Base-by-base conservation (phyloP, 805 yeast species). In the Candida vartiovaarae region DNA sequence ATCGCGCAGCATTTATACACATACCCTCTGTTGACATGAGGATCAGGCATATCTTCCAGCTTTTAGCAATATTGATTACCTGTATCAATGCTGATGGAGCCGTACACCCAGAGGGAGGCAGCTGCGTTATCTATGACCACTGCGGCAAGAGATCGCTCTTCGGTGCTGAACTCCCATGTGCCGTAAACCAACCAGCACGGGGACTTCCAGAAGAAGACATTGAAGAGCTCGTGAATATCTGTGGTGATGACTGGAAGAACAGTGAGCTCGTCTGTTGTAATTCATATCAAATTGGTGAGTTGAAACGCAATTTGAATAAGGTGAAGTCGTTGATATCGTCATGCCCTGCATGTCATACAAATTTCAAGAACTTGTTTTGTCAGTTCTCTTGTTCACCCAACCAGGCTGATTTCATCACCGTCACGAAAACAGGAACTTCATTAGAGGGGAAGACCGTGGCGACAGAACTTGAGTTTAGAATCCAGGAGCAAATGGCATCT, bases 271-370 rank as follows among this genome's bases (percentile, higher is more conserved):
- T 82, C 3, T 91, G 98, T 61, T 91, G 98, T 59, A 74, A 84
- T 7, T 52, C 63, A 24, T 76, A 67, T 15, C 97, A 90, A 57
- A 62, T 84, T 6, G 50, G 59, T 0, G 68, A 69, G 34, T 66
- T 91, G 39, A 74, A 74, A 51, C 65, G 70, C 32, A 82, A 81
- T 54, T 61, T 84, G 44, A 76, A 80, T 65, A 84, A 82, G 52
- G 95, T 86, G 24, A 95, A 83, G 50, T 78, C 86, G 2, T 61
- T 87, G 45, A 82, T 90, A 39, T 82, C 95, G 3, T 83, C 95
- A 3, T 84, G 99, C 62, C 97, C 97, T 3, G 98, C 99, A 0
- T 91, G 99, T 61, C 70, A 76, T 45, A 80, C 78, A 62, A 91
- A 91, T 68, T 91, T 91, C 62, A 78, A 78, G 56, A 84, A 83